Evolutionary conservation across 2,329 filamentous ascomycete species (phyloP).

Genomic region (Cladorrhinum sp.): DNA sequence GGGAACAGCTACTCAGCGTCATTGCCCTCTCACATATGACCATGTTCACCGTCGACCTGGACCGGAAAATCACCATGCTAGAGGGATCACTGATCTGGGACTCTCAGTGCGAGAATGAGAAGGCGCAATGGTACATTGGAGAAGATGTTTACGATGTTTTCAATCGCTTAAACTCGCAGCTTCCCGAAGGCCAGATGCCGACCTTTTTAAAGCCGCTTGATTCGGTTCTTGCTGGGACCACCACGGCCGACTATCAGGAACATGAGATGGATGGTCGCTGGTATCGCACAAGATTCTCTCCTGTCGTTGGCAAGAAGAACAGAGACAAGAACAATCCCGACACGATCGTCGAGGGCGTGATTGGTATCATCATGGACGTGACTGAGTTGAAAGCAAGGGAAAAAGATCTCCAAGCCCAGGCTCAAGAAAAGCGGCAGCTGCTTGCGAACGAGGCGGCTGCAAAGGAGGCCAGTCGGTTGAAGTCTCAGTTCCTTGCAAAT

Average conservation of each 20-base stretch:
- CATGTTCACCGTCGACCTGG: conserved; percentile 67
- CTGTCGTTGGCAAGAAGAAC: conserved; percentile 57
- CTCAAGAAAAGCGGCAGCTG: conserved; percentile 66
- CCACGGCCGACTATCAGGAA: conserved; percentile 61
- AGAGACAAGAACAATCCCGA: conserved; percentile 48
- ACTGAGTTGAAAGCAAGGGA: conserved; percentile 68
- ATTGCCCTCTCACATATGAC: conserved; percentile 73
- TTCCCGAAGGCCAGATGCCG: conserved; percentile 43
- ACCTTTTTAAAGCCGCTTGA: conserved; percentile 58
- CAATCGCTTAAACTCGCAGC: conserved; percentile 43
- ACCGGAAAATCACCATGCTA: conserved; percentile 62
- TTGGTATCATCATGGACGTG: conserved; percentile 76
- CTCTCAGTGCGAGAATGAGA: conserved; percentile 39
- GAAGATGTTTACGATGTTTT: conserved; percentile 65
- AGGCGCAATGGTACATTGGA: conserved; percentile 53
- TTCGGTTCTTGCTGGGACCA: conserved; percentile 60
- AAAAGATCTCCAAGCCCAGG: conserved; percentile 59
- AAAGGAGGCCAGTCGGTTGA: conserved; percentile 75
- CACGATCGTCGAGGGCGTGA: conserved; percentile 64
- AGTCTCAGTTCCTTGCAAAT: conserved; percentile 75
- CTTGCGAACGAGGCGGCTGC: conserved; percentile 74
- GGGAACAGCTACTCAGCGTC: conserved; percentile 69
- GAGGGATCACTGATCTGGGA: conserved; percentile 64
- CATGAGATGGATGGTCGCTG: conserved; percentile 60
- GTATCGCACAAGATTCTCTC: conserved; percentile 69